These are phyloP conservation scores for Phytophthora aleatoria DNA, from an alignment of 352 stramenopile species.

Conservation along the genomic window DNA sequence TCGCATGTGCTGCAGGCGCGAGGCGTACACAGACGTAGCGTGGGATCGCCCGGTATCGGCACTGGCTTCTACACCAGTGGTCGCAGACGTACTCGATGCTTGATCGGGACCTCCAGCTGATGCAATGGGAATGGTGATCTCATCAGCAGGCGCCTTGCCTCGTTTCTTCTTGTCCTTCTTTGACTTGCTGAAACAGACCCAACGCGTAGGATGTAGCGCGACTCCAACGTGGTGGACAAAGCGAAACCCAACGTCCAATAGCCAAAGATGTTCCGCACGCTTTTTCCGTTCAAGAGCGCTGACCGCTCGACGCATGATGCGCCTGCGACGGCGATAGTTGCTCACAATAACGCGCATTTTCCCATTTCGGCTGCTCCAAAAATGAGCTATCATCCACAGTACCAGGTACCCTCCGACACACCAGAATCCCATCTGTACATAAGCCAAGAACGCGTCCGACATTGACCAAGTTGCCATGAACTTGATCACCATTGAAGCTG, in stretches of 20 bases:
- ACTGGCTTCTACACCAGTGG: conserved; percentile 9
- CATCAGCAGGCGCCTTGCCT: conserved; percentile 23
- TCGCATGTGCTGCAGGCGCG: conserved; percentile 44
- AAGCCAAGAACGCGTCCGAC: conserved; percentile 68
- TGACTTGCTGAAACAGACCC: conserved; percentile 28
- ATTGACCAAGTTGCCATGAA: conserved; percentile 60
- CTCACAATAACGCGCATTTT: conserved; percentile 80
- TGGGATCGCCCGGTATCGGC: conserved; percentile 9
- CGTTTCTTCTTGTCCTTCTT: conserved; percentile 26
- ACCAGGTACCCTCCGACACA: conserved; percentile 58
- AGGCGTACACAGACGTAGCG: conserved; percentile 27
- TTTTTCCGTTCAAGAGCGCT: conserved; percentile 60
- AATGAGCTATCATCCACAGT: conserved; percentile 76
- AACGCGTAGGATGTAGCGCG: conserved; percentile 49
- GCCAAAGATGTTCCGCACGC: conserved; percentile 67
- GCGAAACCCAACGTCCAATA: conserved; percentile 79
- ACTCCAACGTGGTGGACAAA: conserved; percentile 66
- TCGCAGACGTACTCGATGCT: conserved; percentile 10
- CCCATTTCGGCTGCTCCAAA: conserved; percentile 79
- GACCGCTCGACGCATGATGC: conserved; percentile 57
- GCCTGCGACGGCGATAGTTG: conserved; percentile 71
- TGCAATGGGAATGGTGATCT: conserved; percentile 38
- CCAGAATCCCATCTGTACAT: conserved; percentile 77
- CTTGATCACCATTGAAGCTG: conserved; percentile 51
- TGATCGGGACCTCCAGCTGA: conserved; percentile 16